Conservation (phyloP, 257 asterid genomes). For the Solanum clarkiae region DNA sequence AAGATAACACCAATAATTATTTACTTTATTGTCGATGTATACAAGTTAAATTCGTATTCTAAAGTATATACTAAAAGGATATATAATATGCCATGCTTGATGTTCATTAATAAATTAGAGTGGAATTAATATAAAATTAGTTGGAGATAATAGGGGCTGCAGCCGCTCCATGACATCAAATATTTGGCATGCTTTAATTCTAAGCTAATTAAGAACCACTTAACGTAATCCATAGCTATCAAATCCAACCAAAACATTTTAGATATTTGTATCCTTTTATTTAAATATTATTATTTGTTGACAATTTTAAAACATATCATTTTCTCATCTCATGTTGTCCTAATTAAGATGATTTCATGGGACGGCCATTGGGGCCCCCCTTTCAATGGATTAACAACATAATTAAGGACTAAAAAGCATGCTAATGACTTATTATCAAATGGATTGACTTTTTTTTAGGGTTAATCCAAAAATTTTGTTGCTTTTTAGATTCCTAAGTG, state of each 20-base stretch:
- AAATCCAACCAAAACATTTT: slow-evolving; percentile 4
- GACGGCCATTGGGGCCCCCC: slow-evolving; percentile 56
- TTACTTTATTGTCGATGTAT: background rate
- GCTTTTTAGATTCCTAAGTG: background rate
- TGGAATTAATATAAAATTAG: background rate
- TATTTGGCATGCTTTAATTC: slow-evolving; percentile 27
- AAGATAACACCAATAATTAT: background rate
- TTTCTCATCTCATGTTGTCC: slow-evolving; percentile 31
- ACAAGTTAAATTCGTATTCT: background rate
- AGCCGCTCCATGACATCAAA: slow-evolving; percentile 26
- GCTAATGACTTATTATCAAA: background rate
- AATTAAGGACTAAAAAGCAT: slow-evolving; percentile 12
- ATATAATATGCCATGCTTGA: background rate
- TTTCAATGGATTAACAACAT: slow-evolving; percentile 11
- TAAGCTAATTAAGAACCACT: slow-evolving; percentile 1
- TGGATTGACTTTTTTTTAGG: background rate
- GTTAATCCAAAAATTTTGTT: background rate
- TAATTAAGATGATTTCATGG: slow-evolving; percentile 56
- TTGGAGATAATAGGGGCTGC: background rate
- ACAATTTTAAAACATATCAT: slow-evolving; percentile 24
- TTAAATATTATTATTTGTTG: background rate
- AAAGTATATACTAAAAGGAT: background rate
- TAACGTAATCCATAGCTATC: slow-evolving; percentile 1
- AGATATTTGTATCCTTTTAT: background rate
- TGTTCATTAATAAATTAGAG: background rate